A percentile compares a stretch with the other conserved stretches of the same genome.
These are phyloP conservation scores for Saururus chinensis DNA, from an alignment of 164 flowering plant genomes.

Conservation along the genomic window DNA sequence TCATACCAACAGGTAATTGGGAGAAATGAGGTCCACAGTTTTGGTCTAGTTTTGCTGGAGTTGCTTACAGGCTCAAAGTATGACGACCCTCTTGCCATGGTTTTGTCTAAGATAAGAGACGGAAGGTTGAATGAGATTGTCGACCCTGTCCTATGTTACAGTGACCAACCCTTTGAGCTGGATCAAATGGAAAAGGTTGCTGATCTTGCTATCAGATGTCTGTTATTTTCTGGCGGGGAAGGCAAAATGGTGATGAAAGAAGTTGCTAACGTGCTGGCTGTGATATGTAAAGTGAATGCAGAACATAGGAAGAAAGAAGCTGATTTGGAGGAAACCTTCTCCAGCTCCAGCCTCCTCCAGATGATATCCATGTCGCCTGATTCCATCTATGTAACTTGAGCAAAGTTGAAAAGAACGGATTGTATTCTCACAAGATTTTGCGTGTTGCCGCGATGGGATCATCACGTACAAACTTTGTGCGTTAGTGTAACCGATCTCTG, in stretches of 20 bases:
- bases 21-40: constrained; percentile 40
- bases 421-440: too few relatives aligned
- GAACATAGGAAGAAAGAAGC: constrained; percentile 30
- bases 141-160: constrained; percentile 54
- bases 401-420: neutral
- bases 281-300: constrained; percentile 25
- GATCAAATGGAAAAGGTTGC: constrained; percentile 56
- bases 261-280: constrained; percentile 49
- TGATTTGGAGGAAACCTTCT: constrained; percentile 61
- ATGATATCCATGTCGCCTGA: constrained; percentile 92
- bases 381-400: constrained; percentile 34
- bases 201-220: constrained; percentile 57
- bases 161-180: constrained; percentile 40
- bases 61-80: constrained; percentile 41
- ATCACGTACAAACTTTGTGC: too few relatives aligned
- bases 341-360: constrained; percentile 78
- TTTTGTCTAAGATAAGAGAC: constrained; percentile 38
- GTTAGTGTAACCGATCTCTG: too few relatives aligned
- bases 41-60: constrained; percentile 57
- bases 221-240: constrained; percentile 41
- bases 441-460: too few relatives aligned
- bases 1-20: constrained; percentile 2
- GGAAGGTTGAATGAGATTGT: constrained; percentile 67
- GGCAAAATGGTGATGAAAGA: constrained; percentile 49
- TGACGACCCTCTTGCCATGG: constrained; percentile 20